A percentile compares a stretch with the other conserved stretches of the same genome.
Evolutionary conservation across 352 stramenopile genomes (phyloP).

Genomic region (Elongisporangium anandrum): DNA sequence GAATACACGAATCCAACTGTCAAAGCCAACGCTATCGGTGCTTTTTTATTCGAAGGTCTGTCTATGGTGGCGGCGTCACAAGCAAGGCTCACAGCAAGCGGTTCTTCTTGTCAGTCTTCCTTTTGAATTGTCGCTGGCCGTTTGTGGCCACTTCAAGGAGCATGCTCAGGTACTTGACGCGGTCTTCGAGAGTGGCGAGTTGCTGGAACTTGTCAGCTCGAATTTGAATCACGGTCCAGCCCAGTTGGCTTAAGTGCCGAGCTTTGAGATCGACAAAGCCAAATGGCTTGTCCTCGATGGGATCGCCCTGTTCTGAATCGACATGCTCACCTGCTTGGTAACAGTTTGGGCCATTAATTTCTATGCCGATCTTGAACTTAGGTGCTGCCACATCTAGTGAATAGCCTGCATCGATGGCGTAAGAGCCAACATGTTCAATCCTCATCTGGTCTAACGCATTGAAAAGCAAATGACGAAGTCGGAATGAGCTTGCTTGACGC

Average conservation of each 20-base stretch:
- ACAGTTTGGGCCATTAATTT: slow-evolving; percentile 50
- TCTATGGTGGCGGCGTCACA: not conserved
- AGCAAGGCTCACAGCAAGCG: not conserved
- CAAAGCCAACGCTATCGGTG: not conserved
- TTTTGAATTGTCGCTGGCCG: slow-evolving; percentile 1
- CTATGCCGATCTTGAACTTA: slow-evolving; percentile 55
- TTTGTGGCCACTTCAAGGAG: slow-evolving; percentile 63
- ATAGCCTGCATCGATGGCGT: slow-evolving; percentile 37
- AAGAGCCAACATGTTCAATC: slow-evolving; percentile 27
- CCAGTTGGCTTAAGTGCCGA: slow-evolving; percentile 51
- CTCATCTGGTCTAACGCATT: slow-evolving; percentile 54
- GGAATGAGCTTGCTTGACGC: slow-evolving; percentile 41
- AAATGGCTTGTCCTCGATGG: slow-evolving; percentile 31
- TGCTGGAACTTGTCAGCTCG: slow-evolving; percentile 47
- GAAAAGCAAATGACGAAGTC: slow-evolving; percentile 46
- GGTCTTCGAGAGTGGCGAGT: slow-evolving; percentile 40
- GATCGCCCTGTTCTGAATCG: slow-evolving; percentile 1
- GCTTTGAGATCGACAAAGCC: slow-evolving; percentile 61
- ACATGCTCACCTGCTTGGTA: slow-evolving; percentile 39
- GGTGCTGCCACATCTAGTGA: slow-evolving; percentile 45
- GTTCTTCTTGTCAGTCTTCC: slow-evolving; percentile 1
- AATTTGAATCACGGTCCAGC: slow-evolving; percentile 70
- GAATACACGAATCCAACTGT: not conserved
- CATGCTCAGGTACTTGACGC: slow-evolving; percentile 58
- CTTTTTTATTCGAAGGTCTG: not conserved